Evolutionary conservation across 2,329 filamentous ascomycete genomes (phyloP), one percentile per base, ranked within the genome.

Genomic region (Cladophialophora bantiana): DNA sequence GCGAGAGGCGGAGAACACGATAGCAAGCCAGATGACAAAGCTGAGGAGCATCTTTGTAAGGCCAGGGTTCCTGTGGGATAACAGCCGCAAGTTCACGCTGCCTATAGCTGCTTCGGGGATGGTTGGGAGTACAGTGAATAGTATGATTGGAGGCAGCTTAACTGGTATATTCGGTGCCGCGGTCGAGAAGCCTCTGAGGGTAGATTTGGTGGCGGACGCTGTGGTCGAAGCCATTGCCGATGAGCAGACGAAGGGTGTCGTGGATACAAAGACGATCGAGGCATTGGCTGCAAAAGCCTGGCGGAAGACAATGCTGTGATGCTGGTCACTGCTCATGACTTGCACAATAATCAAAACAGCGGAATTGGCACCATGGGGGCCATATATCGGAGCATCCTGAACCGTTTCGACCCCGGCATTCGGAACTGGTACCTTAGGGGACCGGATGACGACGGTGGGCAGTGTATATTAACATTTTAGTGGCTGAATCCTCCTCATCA

Each of bases 11-110:
- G 95, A 99, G 80, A 85, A 83, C 65, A 85, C 88, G 32, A 92
- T 97, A 73, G 81, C 88, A 36, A 85, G 84, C 62, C 86, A 87
- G 70, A 93, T 97, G 73, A 90, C 91, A 0, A 78, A 83, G 32
- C 88, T 96, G 85, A 87, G 95, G 20, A 88, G 86, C 69, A 82
- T 98, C 67, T 98, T 97, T 78, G 80, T 97, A 62, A 86, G 95
- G 35, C 88, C 94, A 10, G 91, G 91, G 0, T 95, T 99, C 79
- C 83, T 99, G 83, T 99, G 94, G 79, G 95, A 98, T 77, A 85
- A 84, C 62, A 93, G 90, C 66, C 86, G 95, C 68, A 86, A 88
- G 15, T 85, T 97, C 72, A 98, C 95, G 0, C 79, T 98, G 73
- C 92, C 92, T 0, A 86, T 98, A 76, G 95, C 95, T 1, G 90